phyloP scores from a whole-genome alignment of 208 protist species.

The Naegleria fowleri region DNA sequence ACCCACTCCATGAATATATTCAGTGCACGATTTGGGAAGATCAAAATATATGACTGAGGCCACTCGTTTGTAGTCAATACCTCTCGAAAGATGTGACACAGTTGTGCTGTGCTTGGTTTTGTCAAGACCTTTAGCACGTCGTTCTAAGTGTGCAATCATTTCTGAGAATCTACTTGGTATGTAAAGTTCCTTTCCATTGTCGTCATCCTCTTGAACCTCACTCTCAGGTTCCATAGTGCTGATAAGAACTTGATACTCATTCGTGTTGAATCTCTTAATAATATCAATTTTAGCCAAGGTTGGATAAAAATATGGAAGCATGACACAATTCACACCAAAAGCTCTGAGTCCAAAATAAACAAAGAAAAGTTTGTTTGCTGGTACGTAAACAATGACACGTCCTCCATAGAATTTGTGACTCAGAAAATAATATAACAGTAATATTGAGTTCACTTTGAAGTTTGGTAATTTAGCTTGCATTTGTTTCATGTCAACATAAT shows the following conservation, averaged over 20 bases:
- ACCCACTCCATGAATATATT: conserved; percentile 95
- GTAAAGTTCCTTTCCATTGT: neutral
- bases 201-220: neutral
- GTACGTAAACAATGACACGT: neutral
- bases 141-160: neutral
- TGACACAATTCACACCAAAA: conserved; percentile 1
- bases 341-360: neutral
- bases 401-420: conserved; percentile 15
- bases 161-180: neutral
- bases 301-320: neutral
- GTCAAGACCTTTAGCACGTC: neutral
- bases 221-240: neutral
- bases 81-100: conserved; percentile 34
- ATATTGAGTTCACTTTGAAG: neutral
- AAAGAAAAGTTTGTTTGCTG: no score
- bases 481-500: neutral
- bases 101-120: neutral
- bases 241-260: neutral
- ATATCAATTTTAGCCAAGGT: neutral
- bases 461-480: neutral
- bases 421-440: neutral
- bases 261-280: neutral
- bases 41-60: conserved; percentile 38
- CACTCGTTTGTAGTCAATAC: conserved; percentile 73
- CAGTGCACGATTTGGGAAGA: conserved; percentile 30